A percentile compares a stretch with the other conserved stretches of the same genome.
These are phyloP conservation scores for Xylaria nigripes DNA, from an alignment of 495 filamentous ascomycete species.

Conservation along the genomic window DNA sequence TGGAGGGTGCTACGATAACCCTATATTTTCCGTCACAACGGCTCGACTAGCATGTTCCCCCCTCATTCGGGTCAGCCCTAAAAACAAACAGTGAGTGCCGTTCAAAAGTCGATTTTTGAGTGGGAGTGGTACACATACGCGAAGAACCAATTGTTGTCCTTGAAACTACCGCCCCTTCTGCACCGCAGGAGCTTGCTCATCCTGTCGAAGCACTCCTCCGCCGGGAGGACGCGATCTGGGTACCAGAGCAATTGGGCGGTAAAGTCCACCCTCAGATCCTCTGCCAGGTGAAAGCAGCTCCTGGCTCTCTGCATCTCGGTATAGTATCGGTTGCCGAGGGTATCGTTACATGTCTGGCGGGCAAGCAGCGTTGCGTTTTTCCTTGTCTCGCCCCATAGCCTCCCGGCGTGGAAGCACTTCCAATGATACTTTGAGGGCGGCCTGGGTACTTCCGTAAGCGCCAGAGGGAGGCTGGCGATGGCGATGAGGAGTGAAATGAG, in stretches of 20 bases:
- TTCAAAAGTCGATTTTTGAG: too few relatives aligned
- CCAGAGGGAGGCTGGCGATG: too few relatives aligned
- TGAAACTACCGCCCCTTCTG: neutral
- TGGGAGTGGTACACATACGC: too few relatives aligned
- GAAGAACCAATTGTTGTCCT: neutral
- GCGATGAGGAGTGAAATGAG: too few relatives aligned
- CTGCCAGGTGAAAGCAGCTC: neutral
- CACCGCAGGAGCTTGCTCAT: neutral
- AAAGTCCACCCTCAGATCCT: neutral
- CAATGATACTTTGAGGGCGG: too few relatives aligned
- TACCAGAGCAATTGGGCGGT: neutral
- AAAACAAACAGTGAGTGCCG: neutral
- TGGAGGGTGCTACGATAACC: too few relatives aligned
- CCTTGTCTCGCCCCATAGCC: too few relatives aligned
- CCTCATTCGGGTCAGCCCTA: neutral
- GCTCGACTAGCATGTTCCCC: neutral
- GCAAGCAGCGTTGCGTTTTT: too few relatives aligned
- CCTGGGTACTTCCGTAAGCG: too few relatives aligned
- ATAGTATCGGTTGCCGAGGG: neutral
- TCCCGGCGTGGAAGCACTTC: too few relatives aligned
- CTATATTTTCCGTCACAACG: neutral
- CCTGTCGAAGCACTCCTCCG: neutral
- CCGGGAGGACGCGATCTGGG: neutral
- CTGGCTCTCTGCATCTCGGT: neutral
- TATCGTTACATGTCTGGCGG: neutral